Conservation (phyloP, 495 filamentous ascomycete species). For the Glonium stellatum region DNA sequence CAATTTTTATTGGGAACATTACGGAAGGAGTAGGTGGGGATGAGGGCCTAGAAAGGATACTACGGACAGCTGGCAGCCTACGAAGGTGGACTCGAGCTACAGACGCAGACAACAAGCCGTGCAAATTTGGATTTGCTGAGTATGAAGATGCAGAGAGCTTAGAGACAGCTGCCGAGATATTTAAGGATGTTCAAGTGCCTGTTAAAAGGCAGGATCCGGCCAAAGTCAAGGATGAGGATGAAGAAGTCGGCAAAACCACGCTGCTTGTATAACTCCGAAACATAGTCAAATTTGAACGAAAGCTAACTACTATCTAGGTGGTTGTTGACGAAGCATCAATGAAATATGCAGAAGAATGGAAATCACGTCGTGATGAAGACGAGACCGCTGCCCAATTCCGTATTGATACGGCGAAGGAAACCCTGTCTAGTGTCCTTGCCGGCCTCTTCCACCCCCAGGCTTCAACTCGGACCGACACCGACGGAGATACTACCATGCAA, state of each 20-base stretch:
- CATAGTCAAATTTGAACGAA: background rate
- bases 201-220: slow-evolving; percentile 58
- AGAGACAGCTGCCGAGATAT: slow-evolving; percentile 74
- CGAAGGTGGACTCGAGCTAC: slow-evolving; percentile 78
- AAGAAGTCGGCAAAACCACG: slow-evolving; percentile 40
- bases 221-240: slow-evolving; percentile 36
- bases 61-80: slow-evolving; percentile 69
- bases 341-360: slow-evolving; percentile 76
- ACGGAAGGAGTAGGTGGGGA: slow-evolving; percentile 71
- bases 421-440: slow-evolving; percentile 57
- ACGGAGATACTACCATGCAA: slow-evolving; percentile 67
- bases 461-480: slow-evolving; percentile 43
- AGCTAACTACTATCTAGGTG: slow-evolving; percentile 40
- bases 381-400: slow-evolving; percentile 58
- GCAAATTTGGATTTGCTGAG: slow-evolving; percentile 92
- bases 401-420: slow-evolving; percentile 57
- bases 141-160: slow-evolving; percentile 90
- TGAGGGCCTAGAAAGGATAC: slow-evolving; percentile 73
- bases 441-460: slow-evolving; percentile 65
- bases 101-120: slow-evolving; percentile 75
- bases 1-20: slow-evolving; percentile 83
- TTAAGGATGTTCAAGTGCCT: slow-evolving; percentile 81
- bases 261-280: slow-evolving; percentile 1
- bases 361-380: slow-evolving; percentile 57
- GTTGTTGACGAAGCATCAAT: slow-evolving; percentile 74